Evolutionary conservation across 768 basidiomycete species (phyloP), one percentile per base, ranked within the genome.

Genomic region (Hygrophorus pudorinus): DNA sequence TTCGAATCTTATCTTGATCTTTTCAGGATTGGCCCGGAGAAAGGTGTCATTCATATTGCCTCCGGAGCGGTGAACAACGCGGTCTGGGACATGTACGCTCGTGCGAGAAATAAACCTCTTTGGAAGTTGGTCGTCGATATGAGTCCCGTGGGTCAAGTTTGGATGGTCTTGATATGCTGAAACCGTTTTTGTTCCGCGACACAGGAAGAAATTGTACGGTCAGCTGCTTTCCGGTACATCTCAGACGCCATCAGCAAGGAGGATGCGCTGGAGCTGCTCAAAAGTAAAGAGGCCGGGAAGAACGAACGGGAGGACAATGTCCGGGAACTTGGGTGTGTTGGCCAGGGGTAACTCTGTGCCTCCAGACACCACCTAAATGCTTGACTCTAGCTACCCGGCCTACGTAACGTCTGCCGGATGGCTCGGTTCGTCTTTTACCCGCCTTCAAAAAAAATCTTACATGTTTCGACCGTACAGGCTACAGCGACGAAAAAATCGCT

Each of bases 71-170:
- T 97, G 6, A 78, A 88, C 59, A 96, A 96, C 51, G 93, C 92
- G 0, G 56, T 94, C 2, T 97, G 93, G 93, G 93, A 96, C 56
- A 79, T 94, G 78, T 90, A 79, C 51, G 88, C 89, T 2, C 76
- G 82, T 38, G 70, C 81, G 20, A 65, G 82, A 51, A 68, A 73
- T 42, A 94, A 94, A 63, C 93, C 93, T 4, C 64, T 96, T 2
- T 97, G 93, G 93, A 93, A 96, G 59, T 72, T 97, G 12, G 72
- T 97, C 38, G 82, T 83, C 1, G 93, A 97, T 55, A 90, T 96
- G 67, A 84, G 85, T 5, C 82, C 88, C 1, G 83, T 78, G 33
- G 44, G 65, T 53, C 28, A 10, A 13, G 2, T 32, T 14, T 42
- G 12, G 10, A 20, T 6, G 13, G 13, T 42, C 6, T 9, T 5